These are phyloP conservation scores for Fusarium udum DNA, from an alignment of 2,329 filamentous ascomycete species.

Conservation along the genomic window DNA sequence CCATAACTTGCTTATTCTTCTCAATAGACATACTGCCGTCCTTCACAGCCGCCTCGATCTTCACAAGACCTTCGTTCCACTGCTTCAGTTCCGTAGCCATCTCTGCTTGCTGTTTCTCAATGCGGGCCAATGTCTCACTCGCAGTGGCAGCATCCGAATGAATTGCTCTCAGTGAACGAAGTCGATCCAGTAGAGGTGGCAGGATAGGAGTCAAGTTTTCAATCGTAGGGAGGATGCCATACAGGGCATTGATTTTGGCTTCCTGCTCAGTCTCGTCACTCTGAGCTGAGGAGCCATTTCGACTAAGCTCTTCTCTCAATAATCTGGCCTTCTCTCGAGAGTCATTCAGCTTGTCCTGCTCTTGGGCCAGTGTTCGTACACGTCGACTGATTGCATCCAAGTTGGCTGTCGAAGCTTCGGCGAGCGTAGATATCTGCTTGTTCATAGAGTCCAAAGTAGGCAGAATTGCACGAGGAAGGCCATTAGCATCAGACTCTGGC, in stretches of 20 bases:
- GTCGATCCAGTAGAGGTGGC: slow-evolving; percentile 83
- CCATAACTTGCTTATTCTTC: slow-evolving; percentile 84
- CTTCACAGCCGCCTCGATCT: slow-evolving; percentile 78
- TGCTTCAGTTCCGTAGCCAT: slow-evolving; percentile 85
- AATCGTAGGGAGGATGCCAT: slow-evolving; percentile 87
- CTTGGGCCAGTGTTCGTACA: slow-evolving; percentile 74
- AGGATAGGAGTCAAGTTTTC: slow-evolving; percentile 86
- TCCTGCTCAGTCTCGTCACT: slow-evolving; percentile 73
- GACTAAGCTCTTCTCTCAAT: slow-evolving; percentile 67
- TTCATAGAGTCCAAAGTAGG: slow-evolving; percentile 84
- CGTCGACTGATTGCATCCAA: slow-evolving; percentile 77
- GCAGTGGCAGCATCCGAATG: slow-evolving; percentile 89
- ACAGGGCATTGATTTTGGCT: slow-evolving; percentile 90
- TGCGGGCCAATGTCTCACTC: slow-evolving; percentile 76
- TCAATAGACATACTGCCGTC: slow-evolving; percentile 76
- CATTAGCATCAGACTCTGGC: slow-evolving; percentile 67
- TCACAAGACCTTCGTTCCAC: slow-evolving; percentile 84
- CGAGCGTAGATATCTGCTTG: slow-evolving; percentile 80
- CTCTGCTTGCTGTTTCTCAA: slow-evolving; percentile 83
- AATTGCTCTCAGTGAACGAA: slow-evolving; percentile 83
- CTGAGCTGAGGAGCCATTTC: slow-evolving; percentile 54
- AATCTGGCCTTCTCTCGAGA: slow-evolving; percentile 69
- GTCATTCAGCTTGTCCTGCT: slow-evolving; percentile 77
- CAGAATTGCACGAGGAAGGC: slow-evolving; percentile 74
- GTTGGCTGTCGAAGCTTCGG: slow-evolving; percentile 75